Percentiles rank a stretch among this genome's conserved stretches.
These are phyloP conservation scores for Amanita muscaria DNA, from an alignment of 768 basidiomycete species.

Conservation along the genomic window DNA sequence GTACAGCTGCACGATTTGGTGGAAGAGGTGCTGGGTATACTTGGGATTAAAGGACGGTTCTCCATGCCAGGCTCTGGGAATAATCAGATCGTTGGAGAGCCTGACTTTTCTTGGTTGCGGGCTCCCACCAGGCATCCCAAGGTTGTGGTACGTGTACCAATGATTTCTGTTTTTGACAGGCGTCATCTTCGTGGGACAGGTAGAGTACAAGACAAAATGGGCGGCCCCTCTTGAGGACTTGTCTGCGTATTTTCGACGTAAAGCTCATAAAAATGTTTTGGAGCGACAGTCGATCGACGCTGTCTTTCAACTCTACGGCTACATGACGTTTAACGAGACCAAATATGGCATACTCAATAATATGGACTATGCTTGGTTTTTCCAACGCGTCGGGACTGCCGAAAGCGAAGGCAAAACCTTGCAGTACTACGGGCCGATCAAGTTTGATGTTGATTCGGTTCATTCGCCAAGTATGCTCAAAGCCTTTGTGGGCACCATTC, in stretches of 20 bases:
- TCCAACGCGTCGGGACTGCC: constrained; percentile 8
- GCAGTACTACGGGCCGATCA: constrained; percentile 8
- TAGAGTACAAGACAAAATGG: constrained; percentile 12
- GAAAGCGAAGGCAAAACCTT: constrained; percentile 7
- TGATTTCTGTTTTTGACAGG: constrained; percentile 1
- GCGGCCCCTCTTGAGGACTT: constrained; percentile 9
- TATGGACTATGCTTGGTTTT: constrained; percentile 11
- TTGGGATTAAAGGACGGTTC: constrained; percentile 10
- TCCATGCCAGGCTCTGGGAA: background rate
- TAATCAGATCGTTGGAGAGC: constrained; percentile 8
- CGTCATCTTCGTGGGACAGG: constrained; percentile 4
- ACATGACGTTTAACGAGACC: constrained; percentile 13
- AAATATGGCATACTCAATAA: constrained; percentile 13
- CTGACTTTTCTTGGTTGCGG: constrained; percentile 10
- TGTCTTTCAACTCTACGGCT: constrained; percentile 12
- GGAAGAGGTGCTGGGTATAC: constrained; percentile 7
- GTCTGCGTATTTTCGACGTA: constrained; percentile 1
- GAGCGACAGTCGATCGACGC: constrained; percentile 11
- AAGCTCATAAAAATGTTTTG: background rate
- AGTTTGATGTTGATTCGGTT: constrained; percentile 1
- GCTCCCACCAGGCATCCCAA: constrained; percentile 6
- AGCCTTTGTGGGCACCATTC: constrained; percentile 9
- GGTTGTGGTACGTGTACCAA: constrained; percentile 7
- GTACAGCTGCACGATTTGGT: constrained; percentile 9
- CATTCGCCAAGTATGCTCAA: constrained; percentile 8